A percentile compares a stretch with the other conserved stretches of the same genome.
phyloP scores from a whole-genome alignment of 371 early-diverging fungal genomes.

The Coemansia sp. region DNA sequence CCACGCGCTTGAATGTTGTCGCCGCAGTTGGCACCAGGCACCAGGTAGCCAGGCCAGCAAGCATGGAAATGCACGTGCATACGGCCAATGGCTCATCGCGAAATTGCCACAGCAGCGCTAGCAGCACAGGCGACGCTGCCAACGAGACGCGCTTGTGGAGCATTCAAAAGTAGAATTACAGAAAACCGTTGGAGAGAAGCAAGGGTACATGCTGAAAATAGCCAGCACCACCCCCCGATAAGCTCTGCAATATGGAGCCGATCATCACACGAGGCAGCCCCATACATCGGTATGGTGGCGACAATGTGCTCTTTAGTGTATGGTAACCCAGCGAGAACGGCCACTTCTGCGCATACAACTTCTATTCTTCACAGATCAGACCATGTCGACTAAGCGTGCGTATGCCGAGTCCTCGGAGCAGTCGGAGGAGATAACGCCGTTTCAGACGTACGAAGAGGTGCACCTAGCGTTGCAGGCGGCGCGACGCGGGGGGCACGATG shows the following conservation, averaged over 20 bases:
- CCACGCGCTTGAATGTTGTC: slow-evolving; percentile 66
- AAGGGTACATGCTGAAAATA: too few species aligned
- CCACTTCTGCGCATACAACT: background rate
- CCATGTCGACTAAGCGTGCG: slow-evolving; percentile 34
- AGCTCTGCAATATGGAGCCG: too few species aligned
- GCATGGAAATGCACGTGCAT: slow-evolving; percentile 63
- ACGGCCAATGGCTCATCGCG: slow-evolving; percentile 68
- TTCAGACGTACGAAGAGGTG: slow-evolving; percentile 32
- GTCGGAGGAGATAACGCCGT: slow-evolving; percentile 13
- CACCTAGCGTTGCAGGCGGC: slow-evolving; percentile 28
- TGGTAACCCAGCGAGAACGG: too few species aligned
- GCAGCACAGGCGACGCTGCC: slow-evolving; percentile 34
- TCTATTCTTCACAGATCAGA: background rate
- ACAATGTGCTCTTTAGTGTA: background rate
- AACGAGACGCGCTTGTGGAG: slow-evolving; percentile 28
- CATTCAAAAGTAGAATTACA: slow-evolving; percentile 5
- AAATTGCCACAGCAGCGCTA: slow-evolving; percentile 52
- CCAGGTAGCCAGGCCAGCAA: slow-evolving; percentile 66
- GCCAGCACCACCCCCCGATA: too few species aligned
- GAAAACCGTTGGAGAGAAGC: background rate
- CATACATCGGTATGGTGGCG: background rate
- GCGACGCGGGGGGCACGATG: background rate
- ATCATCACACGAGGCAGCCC: background rate
- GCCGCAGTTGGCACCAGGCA: slow-evolving; percentile 59
- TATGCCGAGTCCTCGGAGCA: slow-evolving; percentile 1